phyloP scores from a whole-genome alignment of 345 rosid genomes.

The Dimocarpus longan region DNA sequence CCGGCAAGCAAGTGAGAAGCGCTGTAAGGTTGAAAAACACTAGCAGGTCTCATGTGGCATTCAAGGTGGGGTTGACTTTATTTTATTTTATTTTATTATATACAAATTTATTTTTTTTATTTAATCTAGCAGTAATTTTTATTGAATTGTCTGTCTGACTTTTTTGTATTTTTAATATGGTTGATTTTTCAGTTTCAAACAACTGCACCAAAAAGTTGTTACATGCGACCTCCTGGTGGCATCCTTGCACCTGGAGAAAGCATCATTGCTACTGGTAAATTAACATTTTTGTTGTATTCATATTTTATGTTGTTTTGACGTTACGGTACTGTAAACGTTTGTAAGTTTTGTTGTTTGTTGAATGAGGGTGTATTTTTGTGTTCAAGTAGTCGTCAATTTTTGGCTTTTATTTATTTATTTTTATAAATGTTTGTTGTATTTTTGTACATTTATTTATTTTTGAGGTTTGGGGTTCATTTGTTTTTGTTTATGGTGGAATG shows the following conservation, averaged over 20 bases:
- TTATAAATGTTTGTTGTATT: background rate
- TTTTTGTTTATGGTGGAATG: background rate
- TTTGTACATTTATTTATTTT: background rate
- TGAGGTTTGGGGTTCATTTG: background rate
- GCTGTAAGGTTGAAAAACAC: slow-evolving; percentile 85
- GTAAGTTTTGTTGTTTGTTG: background rate
- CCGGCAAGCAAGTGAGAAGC: slow-evolving; percentile 90
- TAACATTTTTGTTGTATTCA: background rate
- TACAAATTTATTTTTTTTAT: background rate
- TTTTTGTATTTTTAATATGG: background rate
- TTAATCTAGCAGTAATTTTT: background rate
- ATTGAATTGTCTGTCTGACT: slow-evolving; percentile 5
- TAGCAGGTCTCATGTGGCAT: slow-evolving; percentile 89
- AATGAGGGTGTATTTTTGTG: background rate
- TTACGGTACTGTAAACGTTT: background rate
- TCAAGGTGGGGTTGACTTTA: slow-evolving; percentile 58
- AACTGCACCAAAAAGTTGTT: slow-evolving; percentile 96
- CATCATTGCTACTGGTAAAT: slow-evolving; percentile 80
- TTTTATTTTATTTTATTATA: background rate
- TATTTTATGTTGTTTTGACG: background rate
- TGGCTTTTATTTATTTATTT: background rate
- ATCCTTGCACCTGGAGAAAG: slow-evolving; percentile 92
- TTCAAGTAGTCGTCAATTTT: background rate
- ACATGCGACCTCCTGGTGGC: slow-evolving; percentile 98
- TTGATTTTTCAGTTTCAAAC: slow-evolving; percentile 76